Conservation (phyloP, 306 rosid species). For the Vigna hirtella region DNA sequence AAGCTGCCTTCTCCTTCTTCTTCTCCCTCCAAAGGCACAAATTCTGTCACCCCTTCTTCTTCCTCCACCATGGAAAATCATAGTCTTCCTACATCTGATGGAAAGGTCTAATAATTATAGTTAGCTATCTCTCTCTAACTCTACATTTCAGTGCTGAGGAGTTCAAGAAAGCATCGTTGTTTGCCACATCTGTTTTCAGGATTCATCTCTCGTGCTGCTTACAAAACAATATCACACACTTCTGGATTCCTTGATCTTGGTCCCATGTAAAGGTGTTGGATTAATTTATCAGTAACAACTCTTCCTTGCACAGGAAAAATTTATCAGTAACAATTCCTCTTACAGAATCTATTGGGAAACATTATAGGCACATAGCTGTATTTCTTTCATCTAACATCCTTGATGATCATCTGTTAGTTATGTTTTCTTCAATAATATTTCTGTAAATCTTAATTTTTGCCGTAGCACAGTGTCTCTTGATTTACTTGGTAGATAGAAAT, state of each 20-base stretch:
- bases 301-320: conserved; percentile 35
- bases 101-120: conserved; percentile 58
- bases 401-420: neutral
- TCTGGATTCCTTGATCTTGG: conserved; percentile 48
- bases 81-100: conserved; percentile 53
- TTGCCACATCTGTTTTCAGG: conserved; percentile 22
- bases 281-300: conserved; percentile 21
- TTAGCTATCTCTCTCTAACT: conserved; percentile 35
- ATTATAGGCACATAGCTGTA: conserved; percentile 3
- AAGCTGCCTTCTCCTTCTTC: conserved; percentile 80
- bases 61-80: conserved; percentile 45
- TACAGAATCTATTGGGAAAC: neutral
- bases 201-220: conserved; percentile 27
- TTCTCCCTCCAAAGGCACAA: conserved; percentile 76
- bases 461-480: neutral
- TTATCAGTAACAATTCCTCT: conserved; percentile 3
- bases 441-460: conserved; percentile 6
- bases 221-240: conserved; percentile 37
- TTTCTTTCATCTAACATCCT: conserved; percentile 5
- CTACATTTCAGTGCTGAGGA: conserved; percentile 27
- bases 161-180: conserved; percentile 37
- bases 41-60: conserved; percentile 50
- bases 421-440: conserved; percentile 29
- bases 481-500: conserved; percentile 1
- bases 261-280: conserved; percentile 52